Evolutionary conservation across 2,329 filamentous ascomycete genomes (phyloP).

Genomic region (Pezicula rhizophila): DNA sequence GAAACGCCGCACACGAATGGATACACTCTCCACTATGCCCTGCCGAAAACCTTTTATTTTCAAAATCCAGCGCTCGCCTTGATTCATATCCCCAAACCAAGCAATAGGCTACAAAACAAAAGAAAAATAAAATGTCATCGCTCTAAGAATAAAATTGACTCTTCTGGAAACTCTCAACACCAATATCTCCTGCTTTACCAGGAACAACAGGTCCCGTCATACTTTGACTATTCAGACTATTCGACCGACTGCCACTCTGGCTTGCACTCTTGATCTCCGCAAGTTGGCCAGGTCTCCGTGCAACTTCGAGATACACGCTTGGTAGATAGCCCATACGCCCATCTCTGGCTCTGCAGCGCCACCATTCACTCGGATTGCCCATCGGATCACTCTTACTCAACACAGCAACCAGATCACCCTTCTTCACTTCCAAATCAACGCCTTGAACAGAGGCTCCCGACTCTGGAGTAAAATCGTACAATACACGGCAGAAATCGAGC

Average conservation of each 20-base stretch:
- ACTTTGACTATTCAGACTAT: conserved; percentile 33
- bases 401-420: conserved; percentile 92
- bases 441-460: conserved; percentile 56
- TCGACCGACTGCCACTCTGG: conserved; percentile 39
- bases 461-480: conserved; percentile 91
- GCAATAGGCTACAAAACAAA: background rate
- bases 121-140: background rate
- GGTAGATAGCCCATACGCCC: conserved; percentile 89
- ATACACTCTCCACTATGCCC: too few relatives aligned
- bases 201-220: conserved; percentile 41
- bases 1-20: too few relatives aligned
- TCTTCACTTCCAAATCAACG: conserved; percentile 85
- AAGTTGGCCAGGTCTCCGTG: conserved; percentile 44
- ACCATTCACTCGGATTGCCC: conserved; percentile 93
- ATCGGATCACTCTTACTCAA: conserved; percentile 87
- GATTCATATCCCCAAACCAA: background rate
- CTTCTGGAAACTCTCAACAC: conserved; percentile 66
- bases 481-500: conserved; percentile 89
- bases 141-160: conserved; percentile 59
- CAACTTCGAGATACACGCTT: conserved; percentile 79
- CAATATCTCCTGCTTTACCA: conserved; percentile 58
- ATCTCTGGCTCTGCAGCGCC: conserved; percentile 86
- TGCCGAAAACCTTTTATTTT: too few relatives aligned
- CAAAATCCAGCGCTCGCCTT: too few relatives aligned
- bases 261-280: conserved; percentile 27